phyloP scores from a whole-genome alignment of 202 grass and related monocot genomes.

The Bolboschoenoplectus hybrid region DNA sequence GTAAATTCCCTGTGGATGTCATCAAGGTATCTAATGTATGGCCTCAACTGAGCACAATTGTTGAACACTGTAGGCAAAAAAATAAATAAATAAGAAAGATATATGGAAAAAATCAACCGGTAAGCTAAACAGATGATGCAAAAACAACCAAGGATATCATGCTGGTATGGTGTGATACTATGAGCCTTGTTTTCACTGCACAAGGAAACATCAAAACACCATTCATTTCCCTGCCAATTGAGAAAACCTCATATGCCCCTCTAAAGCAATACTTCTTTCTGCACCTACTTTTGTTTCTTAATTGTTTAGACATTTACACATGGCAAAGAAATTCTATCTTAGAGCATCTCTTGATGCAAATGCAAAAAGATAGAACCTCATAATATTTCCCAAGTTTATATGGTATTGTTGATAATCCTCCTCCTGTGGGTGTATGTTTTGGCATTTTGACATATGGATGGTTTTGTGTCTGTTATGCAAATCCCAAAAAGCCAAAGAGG shows the following conservation, averaged over 20 bases:
- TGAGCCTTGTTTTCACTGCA: background rate
- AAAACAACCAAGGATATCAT: background rate
- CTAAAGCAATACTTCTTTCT: background rate
- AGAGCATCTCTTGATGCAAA: background rate
- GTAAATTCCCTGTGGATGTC: constrained; percentile 97
- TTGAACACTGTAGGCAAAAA: constrained; percentile 71
- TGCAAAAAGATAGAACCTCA: no score
- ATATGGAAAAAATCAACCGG: constrained; percentile 2
- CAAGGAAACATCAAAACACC: constrained; percentile 13
- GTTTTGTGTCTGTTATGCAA: background rate
- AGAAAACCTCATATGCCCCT: background rate
- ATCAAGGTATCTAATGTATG: constrained; percentile 88
- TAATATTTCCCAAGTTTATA: background rate
- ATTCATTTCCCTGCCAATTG: constrained; percentile 4
- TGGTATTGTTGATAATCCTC: background rate
- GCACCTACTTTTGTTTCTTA: background rate
- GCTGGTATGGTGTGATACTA: background rate
- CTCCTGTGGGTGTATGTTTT: background rate
- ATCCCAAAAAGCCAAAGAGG: background rate
- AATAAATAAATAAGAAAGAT: background rate
- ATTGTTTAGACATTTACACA: background rate
- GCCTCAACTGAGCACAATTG: constrained; percentile 84
- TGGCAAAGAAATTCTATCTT: background rate
- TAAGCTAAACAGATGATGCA: background rate
- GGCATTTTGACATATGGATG: background rate